A percentile compares a stretch with the other conserved stretches of the same genome.
These are phyloP conservation scores for Boletus eberwhitei DNA, from an alignment of 768 basidiomycete genomes.

Conservation along the genomic window DNA sequence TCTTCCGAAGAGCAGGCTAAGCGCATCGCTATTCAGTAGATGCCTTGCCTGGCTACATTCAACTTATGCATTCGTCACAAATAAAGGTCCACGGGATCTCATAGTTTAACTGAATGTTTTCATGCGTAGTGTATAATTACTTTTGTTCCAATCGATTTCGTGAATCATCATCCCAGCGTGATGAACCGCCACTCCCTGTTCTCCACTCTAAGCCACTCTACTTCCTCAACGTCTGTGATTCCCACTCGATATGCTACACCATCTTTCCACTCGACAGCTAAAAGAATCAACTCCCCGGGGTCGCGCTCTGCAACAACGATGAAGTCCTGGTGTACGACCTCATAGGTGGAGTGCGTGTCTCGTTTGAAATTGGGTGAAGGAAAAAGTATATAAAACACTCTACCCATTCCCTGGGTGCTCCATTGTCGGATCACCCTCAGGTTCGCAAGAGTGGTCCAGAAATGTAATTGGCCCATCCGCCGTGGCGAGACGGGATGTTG, in stretches of 20 bases:
- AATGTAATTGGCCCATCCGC: conserved; percentile 7
- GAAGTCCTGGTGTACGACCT: conserved; percentile 10
- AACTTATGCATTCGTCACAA: background rate
- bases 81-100: background rate
- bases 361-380: background rate
- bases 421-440: background rate
- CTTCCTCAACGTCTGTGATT: background rate
- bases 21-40: conserved; percentile 31
- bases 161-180: conserved; percentile 3
- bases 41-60: too few relatives aligned
- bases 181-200: conserved; percentile 15
- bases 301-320: conserved; percentile 5
- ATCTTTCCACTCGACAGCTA: conserved; percentile 16
- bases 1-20: conserved; percentile 38
- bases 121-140: too few relatives aligned
- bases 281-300: background rate
- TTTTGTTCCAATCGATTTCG: background rate
- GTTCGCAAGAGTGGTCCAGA: conserved; percentile 16
- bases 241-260: conserved; percentile 15
- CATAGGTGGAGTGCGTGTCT: background rate
- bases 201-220: conserved; percentile 2
- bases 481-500: background rate
- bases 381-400: background rate
- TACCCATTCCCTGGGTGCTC: background rate
- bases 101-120: too few relatives aligned